Percentiles rank a stretch among this genome's conserved stretches.
Evolutionary conservation across 1,284 basidiomycete genomes (phyloP).

Genomic region (Xanthoconium separans): DNA sequence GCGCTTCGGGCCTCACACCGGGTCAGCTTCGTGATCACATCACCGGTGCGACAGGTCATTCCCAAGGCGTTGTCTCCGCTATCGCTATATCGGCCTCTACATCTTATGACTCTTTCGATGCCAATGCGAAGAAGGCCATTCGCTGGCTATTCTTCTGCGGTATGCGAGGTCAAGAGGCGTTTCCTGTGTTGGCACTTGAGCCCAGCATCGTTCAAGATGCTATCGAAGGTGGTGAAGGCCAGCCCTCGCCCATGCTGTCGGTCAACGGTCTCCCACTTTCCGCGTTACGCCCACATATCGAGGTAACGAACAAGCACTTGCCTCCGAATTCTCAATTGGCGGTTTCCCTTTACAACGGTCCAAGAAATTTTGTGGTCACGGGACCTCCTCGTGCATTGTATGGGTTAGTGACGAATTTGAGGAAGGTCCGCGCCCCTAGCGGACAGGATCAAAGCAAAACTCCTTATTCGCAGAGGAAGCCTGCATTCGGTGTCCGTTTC

Average conservation of each 20-base stretch:
- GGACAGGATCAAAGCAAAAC: slow-evolving; percentile 93
- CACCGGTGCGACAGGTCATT: slow-evolving; percentile 92
- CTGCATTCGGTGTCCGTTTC: slow-evolving; percentile 92
- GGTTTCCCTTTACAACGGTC: slow-evolving; percentile 91
- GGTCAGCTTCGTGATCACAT: slow-evolving; percentile 78
- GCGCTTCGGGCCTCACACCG: slow-evolving; percentile 73
- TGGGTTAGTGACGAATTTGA: slow-evolving; percentile 87
- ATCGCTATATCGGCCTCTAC: slow-evolving; percentile 83
- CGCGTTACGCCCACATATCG: slow-evolving; percentile 81
- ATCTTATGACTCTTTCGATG: slow-evolving; percentile 70
- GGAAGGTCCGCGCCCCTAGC: slow-evolving; percentile 85
- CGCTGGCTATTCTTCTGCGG: slow-evolving; percentile 94
- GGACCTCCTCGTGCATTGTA: slow-evolving; percentile 92
- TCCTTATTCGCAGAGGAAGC: slow-evolving; percentile 93
- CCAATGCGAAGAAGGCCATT: slow-evolving; percentile 82
- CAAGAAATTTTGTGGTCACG: slow-evolving; percentile 90
- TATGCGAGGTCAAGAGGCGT: slow-evolving; percentile 89
- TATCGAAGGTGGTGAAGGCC: slow-evolving; percentile 90
- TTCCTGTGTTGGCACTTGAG: slow-evolving; percentile 92
- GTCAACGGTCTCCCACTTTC: slow-evolving; percentile 82
- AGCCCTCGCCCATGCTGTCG: slow-evolving; percentile 91
- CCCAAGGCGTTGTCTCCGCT: slow-evolving; percentile 94
- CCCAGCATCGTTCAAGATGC: slow-evolving; percentile 87
- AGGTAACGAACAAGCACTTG: slow-evolving; percentile 87
- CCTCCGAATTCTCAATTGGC: slow-evolving; percentile 75